Evolutionary conservation across 345 rosid species (phyloP), one percentile per base, ranked within the genome.

Genomic region (Moringa oleifera): DNA sequence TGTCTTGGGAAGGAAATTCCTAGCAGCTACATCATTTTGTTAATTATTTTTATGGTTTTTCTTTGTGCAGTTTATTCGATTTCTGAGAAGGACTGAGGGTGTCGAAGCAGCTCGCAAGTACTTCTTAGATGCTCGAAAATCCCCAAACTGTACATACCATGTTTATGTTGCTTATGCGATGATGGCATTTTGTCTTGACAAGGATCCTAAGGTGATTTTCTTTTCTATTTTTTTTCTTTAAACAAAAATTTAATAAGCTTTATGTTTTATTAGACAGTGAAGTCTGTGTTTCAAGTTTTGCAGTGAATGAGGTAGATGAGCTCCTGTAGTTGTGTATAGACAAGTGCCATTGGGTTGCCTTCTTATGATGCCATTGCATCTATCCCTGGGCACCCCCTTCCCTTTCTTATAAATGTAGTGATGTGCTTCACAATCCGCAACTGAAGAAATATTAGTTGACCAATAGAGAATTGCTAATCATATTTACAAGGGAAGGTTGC

Each of bases 101-200:
- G 85, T 86, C 69, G 97, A 93, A 82, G 87, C 92, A 68, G 96
- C 97, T 66, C 96, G 96, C 62, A 93, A 93, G 82, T 90, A 90
- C 73, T 93, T 93, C 69, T 67, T 90, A 60, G 98, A 90, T 60
- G 86, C 90, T 60, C 84, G 83, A 65, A 90, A 93, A 75, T 90
- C 91, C 65, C 90, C 92, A 28, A 76, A 73, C 72, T 93, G 88
- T 73, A 78, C 96, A 20, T 86, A 88, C 70, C 98, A 93, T 74
- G 92, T 93, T 64, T 93, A 81, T 70, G 90, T 93, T 68, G 97
- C 98, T 28, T 90, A 86, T 78, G 97, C 96, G 22, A 80, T 75
- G 64, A 84, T 93, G 89, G 96, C 86, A 20, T 86, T 88, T 75
- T 90, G 97, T 79, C 86, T 84, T 56, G 89, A 90, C 85, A 93